A percentile compares a stretch with the other conserved stretches of the same genome.
Evolutionary conservation across 1,139 yeast species (phyloP).

Genomic region (Suhomyces choctaworum): DNA sequence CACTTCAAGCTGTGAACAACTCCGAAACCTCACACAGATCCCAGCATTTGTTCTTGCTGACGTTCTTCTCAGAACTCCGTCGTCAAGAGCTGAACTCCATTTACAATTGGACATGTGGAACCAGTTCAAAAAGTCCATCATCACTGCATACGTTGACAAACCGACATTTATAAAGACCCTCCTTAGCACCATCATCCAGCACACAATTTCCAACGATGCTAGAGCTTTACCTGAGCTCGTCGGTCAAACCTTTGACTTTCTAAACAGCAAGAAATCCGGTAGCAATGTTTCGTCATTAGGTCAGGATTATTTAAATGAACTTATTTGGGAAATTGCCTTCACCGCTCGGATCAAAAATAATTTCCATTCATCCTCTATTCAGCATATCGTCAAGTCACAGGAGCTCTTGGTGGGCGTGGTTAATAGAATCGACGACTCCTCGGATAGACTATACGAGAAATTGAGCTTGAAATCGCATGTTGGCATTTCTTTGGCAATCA

Average conservation of each 20-base stretch:
- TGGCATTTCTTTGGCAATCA: constrained; percentile 40
- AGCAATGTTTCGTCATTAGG: constrained; percentile 9
- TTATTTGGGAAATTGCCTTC: constrained; percentile 15
- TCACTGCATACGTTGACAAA: constrained; percentile 20
- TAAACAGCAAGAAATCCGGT: constrained; percentile 11
- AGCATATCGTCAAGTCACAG: constrained; percentile 29
- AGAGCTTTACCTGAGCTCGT: constrained; percentile 21
- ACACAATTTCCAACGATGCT: constrained; percentile 29
- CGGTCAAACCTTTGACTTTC: constrained; percentile 16
- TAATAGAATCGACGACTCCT: constrained; percentile 10
- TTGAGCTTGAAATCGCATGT: constrained; percentile 36
- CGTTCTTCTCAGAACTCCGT: constrained; percentile 38
- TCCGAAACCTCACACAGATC: constrained; percentile 29
- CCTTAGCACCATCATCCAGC: constrained; percentile 29
- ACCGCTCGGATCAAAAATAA: constrained; percentile 3
- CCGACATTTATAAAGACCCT: constrained; percentile 22
- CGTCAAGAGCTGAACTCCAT: constrained; percentile 30
- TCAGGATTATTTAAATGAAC: constrained; percentile 12
- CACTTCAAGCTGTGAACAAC: constrained; percentile 28
- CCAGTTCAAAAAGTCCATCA: constrained; percentile 20
- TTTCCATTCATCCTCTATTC: neutral
- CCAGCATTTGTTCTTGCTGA: constrained; percentile 41
- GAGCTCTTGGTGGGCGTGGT: constrained; percentile 30
- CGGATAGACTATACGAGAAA: constrained; percentile 16
- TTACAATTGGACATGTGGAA: constrained; percentile 43